Conservation (phyloP, 2,329 filamentous ascomycete genomes). For the Botryotinia globosa region DNA sequence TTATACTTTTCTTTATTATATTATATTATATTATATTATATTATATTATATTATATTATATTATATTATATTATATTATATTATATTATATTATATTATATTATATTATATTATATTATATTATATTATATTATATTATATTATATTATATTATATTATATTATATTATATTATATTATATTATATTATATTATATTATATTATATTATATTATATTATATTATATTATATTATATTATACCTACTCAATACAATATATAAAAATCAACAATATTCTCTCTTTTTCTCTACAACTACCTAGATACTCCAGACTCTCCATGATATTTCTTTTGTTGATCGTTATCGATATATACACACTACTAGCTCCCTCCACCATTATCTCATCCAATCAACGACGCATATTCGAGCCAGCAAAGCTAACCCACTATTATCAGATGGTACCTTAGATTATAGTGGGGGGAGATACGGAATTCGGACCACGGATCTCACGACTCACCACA, state of each 20-base stretch:
- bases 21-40: too few species aligned
- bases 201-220: too few species aligned
- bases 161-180: too few species aligned
- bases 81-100: too few species aligned
- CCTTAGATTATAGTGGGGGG: conserved; percentile 5
- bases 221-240: too few species aligned
- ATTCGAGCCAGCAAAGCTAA: background rate
- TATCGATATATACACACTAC: background rate
- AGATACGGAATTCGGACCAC: background rate
- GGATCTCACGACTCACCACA: background rate
- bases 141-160: too few species aligned
- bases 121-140: too few species aligned
- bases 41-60: too few species aligned
- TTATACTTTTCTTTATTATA: background rate
- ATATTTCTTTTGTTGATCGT: background rate
- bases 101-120: too few species aligned
- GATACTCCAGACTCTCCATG: conserved; percentile 2
- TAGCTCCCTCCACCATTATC: background rate
- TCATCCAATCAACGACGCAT: background rate
- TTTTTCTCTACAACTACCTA: background rate
- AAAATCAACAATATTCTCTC: background rate
- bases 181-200: too few species aligned
- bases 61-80: too few species aligned
- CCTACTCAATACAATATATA: background rate
- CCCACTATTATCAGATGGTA: background rate